Percentiles rank a stretch among this genome's conserved stretches.
Conservation (phyloP, 345 rosid species). For the Heritiera fomes region DNA sequence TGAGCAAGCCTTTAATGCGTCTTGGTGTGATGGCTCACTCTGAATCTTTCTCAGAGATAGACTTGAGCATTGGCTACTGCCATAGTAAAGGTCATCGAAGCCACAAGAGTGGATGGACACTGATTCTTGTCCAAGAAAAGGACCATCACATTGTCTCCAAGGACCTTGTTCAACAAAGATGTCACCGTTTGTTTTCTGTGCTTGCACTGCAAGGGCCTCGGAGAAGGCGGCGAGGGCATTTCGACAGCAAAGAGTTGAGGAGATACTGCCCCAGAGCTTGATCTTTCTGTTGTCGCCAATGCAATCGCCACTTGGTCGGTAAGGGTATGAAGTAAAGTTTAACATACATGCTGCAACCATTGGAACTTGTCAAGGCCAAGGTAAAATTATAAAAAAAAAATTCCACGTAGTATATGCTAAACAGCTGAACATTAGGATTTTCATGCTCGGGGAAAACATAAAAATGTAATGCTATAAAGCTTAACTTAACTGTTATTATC, state of each 20-base stretch:
- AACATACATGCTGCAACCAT: constrained; percentile 35
- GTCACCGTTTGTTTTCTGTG: background rate
- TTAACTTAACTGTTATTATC: too few relatives aligned
- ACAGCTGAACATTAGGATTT: background rate
- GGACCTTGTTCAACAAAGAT: constrained; percentile 34
- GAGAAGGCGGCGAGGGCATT: constrained; percentile 44
- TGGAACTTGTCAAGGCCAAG: constrained; percentile 7
- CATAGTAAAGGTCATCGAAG: constrained; percentile 31
- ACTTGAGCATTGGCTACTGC: constrained; percentile 35
- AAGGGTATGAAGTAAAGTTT: constrained; percentile 35
- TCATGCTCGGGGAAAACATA: background rate
- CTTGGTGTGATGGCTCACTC: background rate
- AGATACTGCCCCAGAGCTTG: constrained; percentile 30
- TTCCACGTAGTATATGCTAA: background rate
- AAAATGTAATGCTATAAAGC: background rate
- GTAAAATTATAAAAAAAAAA: background rate
- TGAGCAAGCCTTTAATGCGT: constrained; percentile 30
- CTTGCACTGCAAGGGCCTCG: constrained; percentile 36
- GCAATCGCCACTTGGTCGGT: constrained; percentile 54
- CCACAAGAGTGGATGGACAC: constrained; percentile 36
- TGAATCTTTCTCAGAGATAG: constrained; percentile 27
- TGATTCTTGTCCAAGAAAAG: constrained; percentile 22
- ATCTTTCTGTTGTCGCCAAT: constrained; percentile 27
- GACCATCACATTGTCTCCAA: constrained; percentile 36
- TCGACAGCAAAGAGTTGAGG: constrained; percentile 49